phyloP scores from a whole-genome alignment of 208 protist species.

The Strigomonas culicis region DNA sequence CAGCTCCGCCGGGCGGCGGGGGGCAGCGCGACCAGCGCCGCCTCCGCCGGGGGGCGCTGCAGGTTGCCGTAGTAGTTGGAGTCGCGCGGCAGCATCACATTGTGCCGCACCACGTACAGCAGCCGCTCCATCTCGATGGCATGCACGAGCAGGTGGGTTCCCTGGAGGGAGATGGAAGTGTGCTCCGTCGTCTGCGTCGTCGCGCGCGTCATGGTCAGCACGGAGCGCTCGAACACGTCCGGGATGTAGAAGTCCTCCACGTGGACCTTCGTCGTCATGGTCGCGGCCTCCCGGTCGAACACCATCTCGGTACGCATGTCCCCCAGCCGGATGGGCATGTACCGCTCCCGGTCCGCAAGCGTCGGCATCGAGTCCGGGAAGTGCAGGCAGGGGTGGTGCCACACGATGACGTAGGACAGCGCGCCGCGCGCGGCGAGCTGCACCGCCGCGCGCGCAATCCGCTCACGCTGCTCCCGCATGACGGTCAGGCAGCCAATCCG shows the following conservation, averaged over 20 bases:
- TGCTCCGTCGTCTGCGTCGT: conserved; percentile 13
- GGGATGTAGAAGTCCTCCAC: conserved; percentile 65
- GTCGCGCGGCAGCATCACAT: conserved; percentile 47
- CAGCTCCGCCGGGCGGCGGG: not conserved
- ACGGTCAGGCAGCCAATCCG: conserved; percentile 78
- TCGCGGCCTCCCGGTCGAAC: conserved; percentile 32
- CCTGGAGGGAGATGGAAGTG: conserved; percentile 48
- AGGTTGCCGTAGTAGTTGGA: conserved; percentile 45
- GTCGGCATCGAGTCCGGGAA: conserved; percentile 40
- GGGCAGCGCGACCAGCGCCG: not conserved
- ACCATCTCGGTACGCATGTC: conserved; percentile 52
- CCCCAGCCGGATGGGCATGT: conserved; percentile 69
- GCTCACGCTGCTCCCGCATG: conserved; percentile 74
- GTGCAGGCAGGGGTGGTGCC: conserved; percentile 71
- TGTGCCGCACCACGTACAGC: conserved; percentile 49
- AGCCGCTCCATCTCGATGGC: conserved; percentile 62
- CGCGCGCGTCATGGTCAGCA: conserved; percentile 28
- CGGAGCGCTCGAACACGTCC: conserved; percentile 56
- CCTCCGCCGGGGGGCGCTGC: not conserved
- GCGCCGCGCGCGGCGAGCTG: conserved; percentile 45
- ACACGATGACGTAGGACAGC: conserved; percentile 56
- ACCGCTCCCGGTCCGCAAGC: conserved; percentile 16
- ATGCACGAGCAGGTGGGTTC: conserved; percentile 45
- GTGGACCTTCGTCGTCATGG: conserved; percentile 28
- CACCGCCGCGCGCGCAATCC: conserved; percentile 48